Evolutionary conservation across 2,329 filamentous ascomycete species (phyloP).

Genomic region (Cadophora sp.): DNA sequence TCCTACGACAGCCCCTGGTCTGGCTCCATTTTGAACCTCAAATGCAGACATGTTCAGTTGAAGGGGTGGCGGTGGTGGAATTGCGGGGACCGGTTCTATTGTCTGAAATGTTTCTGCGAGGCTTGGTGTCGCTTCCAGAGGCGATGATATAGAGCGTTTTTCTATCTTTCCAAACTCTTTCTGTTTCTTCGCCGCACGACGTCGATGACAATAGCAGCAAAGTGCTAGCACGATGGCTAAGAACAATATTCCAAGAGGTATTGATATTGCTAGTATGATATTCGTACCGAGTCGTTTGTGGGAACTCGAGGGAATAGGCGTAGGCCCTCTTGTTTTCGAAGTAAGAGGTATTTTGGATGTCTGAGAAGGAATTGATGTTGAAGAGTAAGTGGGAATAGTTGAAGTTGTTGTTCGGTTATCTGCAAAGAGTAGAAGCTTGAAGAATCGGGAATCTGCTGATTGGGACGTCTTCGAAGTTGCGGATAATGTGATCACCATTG

Average conservation of each 20-base stretch:
- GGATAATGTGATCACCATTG: slow-evolving; percentile 35
- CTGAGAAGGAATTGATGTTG: slow-evolving; percentile 19
- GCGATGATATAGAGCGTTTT: slow-evolving; percentile 40
- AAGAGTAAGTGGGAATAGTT: slow-evolving; percentile 12
- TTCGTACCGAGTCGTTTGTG: slow-evolving; percentile 29
- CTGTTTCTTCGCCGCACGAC: slow-evolving; percentile 25
- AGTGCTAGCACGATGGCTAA: slow-evolving; percentile 33
- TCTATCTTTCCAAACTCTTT: slow-evolving; percentile 14
- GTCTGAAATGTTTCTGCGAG: slow-evolving; percentile 28
- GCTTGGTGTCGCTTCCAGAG: slow-evolving; percentile 32
- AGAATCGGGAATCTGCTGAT: slow-evolving; percentile 31
- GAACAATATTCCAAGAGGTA: slow-evolving; percentile 34
- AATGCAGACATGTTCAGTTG: slow-evolving; percentile 40
- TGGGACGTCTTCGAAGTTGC: slow-evolving; percentile 37
- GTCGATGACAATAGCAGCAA: slow-evolving; percentile 33
- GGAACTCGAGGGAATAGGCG: background rate
- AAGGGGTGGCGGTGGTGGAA: slow-evolving; percentile 33
- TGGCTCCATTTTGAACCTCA: slow-evolving; percentile 6
- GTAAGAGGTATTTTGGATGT: slow-evolving; percentile 15
- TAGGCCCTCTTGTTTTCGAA: slow-evolving; percentile 16
- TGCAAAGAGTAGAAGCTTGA: slow-evolving; percentile 32
- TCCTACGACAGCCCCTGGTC: slow-evolving; percentile 6
- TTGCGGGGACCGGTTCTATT: slow-evolving; percentile 15
- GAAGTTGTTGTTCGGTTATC: slow-evolving; percentile 10
- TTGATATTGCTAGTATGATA: slow-evolving; percentile 37